These are phyloP conservation scores for Ascochyta lentis DNA, from an alignment of 2,329 filamentous ascomycete species.

Conservation along the genomic window DNA sequence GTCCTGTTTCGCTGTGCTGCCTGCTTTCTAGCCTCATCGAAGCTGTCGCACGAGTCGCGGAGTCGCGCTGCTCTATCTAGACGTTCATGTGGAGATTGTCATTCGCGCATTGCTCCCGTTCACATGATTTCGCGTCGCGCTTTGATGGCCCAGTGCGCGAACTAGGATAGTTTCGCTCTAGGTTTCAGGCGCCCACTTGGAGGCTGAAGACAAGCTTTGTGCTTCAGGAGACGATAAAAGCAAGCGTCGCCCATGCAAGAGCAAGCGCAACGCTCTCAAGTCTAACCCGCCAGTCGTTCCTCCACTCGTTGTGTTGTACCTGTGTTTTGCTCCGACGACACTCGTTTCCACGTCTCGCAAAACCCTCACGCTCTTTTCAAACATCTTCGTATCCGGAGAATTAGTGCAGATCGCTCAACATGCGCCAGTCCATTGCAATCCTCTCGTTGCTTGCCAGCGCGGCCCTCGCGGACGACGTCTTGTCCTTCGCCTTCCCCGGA, in stretches of 20 bases:
- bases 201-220: slow-evolving; percentile 16
- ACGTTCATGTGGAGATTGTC: background rate
- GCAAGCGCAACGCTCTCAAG: slow-evolving; percentile 18
- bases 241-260: slow-evolving; percentile 8
- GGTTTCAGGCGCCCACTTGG: slow-evolving; percentile 12
- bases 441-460: slow-evolving; percentile 27
- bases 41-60: slow-evolving; percentile 7
- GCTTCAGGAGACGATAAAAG: slow-evolving; percentile 22
- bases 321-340: slow-evolving; percentile 4
- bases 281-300: slow-evolving; percentile 8
- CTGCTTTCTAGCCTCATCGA: background rate
- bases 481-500: slow-evolving; percentile 34
- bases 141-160: background rate
- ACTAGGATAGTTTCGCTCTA: slow-evolving; percentile 11
- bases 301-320: slow-evolving; percentile 1
- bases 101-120: slow-evolving; percentile 8
- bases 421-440: slow-evolving; percentile 33
- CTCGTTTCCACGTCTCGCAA: slow-evolving; percentile 12
- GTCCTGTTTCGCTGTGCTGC: slow-evolving; percentile 4
- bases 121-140: background rate
- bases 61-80: slow-evolving; percentile 6
- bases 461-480: slow-evolving; percentile 23
- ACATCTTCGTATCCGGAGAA: background rate
- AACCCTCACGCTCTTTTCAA: slow-evolving; percentile 2
- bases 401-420: slow-evolving; percentile 16